phyloP scores from a whole-genome alignment of 805 yeast species.

The Ogataea sp. region DNA sequence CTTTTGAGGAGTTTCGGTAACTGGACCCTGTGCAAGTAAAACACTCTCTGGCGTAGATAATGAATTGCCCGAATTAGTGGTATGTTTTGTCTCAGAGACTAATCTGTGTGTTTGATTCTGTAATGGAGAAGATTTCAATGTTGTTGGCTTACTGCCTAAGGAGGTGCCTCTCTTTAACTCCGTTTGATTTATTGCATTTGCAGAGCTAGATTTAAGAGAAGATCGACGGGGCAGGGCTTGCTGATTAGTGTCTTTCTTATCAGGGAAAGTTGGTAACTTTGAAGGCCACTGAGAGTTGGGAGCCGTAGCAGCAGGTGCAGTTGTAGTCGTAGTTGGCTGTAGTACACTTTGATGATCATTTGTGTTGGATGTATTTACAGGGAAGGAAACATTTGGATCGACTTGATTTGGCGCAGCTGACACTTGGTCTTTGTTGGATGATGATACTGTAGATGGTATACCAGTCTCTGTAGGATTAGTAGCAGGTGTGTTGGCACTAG shows the following conservation, averaged over 20 bases:
- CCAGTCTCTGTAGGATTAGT: neutral
- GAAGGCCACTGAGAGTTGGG: neutral
- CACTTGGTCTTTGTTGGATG: neutral
- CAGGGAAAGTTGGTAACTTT: neutral
- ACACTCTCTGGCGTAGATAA: too few relatives aligned
- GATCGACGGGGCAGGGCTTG: neutral
- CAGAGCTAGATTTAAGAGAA: neutral
- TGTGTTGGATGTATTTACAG: neutral
- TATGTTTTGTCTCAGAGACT: neutral
- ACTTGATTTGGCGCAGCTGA: neutral
- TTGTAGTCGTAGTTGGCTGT: neutral
- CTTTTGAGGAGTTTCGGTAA: conserved; percentile 6
- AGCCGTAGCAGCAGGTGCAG: neutral
- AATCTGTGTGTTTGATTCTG: neutral
- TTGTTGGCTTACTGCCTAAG: neutral
- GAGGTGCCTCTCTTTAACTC: neutral
- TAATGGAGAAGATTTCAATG: neutral
- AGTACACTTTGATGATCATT: neutral
- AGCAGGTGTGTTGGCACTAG: neutral
- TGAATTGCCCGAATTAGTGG: too few relatives aligned
- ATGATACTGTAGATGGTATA: neutral
- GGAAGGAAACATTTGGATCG: neutral
- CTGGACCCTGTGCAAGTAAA: too few relatives aligned
- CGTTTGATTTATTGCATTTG: neutral
- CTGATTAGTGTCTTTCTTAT: neutral